Percentiles rank a stretch among this genome's conserved stretches.
These are phyloP conservation scores for Naganishia randhawae DNA, from an alignment of 768 basidiomycete genomes.

Conservation along the genomic window DNA sequence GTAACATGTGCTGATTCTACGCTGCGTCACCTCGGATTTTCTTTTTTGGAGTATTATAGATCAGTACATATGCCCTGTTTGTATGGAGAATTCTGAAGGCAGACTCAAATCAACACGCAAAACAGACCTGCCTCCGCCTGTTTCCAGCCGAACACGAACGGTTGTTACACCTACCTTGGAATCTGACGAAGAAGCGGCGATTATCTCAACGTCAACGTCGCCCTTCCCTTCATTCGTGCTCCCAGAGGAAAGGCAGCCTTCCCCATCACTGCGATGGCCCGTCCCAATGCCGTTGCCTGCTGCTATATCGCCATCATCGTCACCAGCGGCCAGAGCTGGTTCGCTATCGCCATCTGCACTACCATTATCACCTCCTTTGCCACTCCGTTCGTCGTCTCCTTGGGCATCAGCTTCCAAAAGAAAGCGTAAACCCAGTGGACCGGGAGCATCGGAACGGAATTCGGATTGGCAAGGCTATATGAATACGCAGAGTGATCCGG, in stretches of 20 bases:
- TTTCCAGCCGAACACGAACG: not conserved
- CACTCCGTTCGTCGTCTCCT: not conserved
- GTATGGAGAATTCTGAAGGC: not conserved
- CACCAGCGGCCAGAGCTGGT: not conserved
- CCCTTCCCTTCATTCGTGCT: not conserved
- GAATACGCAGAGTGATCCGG: not conserved
- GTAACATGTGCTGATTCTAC: not conserved
- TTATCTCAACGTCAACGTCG: no score
- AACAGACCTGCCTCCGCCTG: not conserved
- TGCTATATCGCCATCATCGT: not conserved
- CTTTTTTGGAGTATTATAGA: not conserved
- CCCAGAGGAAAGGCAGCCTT: not conserved
- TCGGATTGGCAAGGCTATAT: not conserved
- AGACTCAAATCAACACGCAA: slow-evolving; percentile 11
- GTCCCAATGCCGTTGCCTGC: not conserved
- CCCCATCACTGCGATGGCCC: not conserved
- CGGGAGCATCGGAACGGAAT: not conserved
- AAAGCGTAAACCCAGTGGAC: not conserved
- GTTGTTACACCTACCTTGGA: not conserved
- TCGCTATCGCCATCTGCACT: not conserved
- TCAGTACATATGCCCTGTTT: slow-evolving; percentile 17
- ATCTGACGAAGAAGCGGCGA: not conserved
- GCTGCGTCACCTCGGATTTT: not conserved
- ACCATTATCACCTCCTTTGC: not conserved
- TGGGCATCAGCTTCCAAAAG: not conserved